Conservation (phyloP, 169 alveolate genomes). For the Plasmodium cynomolgi region DNA sequence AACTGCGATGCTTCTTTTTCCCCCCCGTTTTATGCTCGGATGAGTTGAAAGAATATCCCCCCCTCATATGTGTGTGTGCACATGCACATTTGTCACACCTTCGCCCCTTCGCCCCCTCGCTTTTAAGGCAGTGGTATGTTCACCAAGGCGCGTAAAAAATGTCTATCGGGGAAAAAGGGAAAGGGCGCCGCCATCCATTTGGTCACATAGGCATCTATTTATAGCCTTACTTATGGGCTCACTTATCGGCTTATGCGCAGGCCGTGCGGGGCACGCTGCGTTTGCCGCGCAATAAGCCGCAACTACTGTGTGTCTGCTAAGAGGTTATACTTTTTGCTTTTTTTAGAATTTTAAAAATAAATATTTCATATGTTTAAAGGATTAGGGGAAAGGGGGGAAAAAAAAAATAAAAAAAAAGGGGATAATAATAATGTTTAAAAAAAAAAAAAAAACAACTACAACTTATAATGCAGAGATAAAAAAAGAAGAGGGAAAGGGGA, state of each 20-base stretch:
- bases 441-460: slow-evolving; percentile 25
- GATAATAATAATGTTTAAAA: not conserved
- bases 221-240: not conserved
- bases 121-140: not conserved
- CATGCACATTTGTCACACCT: not conserved
- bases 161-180: not conserved
- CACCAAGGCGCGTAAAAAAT: not conserved
- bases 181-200: not conserved
- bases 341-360: slow-evolving; percentile 32
- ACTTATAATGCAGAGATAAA: slow-evolving; percentile 24
- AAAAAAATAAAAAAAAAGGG: slow-evolving; percentile 18
- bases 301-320: slow-evolving; percentile 11
- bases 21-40: not conserved
- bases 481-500: not conserved
- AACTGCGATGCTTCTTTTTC: not conserved
- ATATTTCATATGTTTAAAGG: slow-evolving; percentile 29
- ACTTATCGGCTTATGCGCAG: not conserved
- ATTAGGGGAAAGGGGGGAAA: not conserved
- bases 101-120: not conserved
- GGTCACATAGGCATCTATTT: not conserved
- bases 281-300: not conserved
- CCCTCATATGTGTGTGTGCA: not conserved
- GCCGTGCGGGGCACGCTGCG: not conserved
- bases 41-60: not conserved
- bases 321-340: not conserved